A percentile compares a stretch with the other conserved stretches of the same genome.
These are phyloP conservation scores for Astrephomene gubernaculifera DNA, from an alignment of 139 green algal genomes.

Conservation along the genomic window DNA sequence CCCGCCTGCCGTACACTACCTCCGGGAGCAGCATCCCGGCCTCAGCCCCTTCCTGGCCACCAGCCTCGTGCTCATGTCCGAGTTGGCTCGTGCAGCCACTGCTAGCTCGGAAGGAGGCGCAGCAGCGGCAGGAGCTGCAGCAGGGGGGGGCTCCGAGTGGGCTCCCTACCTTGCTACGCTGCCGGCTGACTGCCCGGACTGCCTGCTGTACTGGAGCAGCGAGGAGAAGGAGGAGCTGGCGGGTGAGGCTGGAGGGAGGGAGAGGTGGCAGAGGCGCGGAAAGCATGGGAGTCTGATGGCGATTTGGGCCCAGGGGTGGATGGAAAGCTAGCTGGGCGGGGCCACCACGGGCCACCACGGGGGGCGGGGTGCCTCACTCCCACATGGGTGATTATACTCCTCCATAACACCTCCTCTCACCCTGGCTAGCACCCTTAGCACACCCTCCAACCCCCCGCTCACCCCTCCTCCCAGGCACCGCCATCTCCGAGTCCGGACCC, in stretches of 20 bases:
- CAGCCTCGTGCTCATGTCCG: constrained; percentile 62
- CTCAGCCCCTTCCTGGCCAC: constrained; percentile 62
- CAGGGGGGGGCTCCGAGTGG: constrained; percentile 32
- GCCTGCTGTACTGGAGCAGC: constrained; percentile 56
- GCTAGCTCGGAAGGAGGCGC: too few species aligned
- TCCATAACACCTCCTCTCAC: too few species aligned
- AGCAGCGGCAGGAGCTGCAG: too few species aligned
- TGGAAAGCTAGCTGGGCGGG: too few species aligned
- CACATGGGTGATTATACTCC: too few species aligned
- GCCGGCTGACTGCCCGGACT: constrained; percentile 43
- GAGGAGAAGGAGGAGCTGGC: constrained; percentile 52
- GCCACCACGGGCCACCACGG: too few species aligned
- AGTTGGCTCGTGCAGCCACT: constrained; percentile 52
- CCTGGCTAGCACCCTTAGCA: too few species aligned
- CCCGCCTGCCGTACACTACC: constrained; percentile 8
- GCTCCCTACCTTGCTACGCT: constrained; percentile 45
- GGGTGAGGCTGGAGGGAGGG: constrained; percentile 17
- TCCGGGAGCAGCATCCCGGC: constrained; percentile 10
- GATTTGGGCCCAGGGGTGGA: too few species aligned
- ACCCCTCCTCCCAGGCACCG: constrained; percentile 38
- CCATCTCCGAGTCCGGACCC: constrained; percentile 35
- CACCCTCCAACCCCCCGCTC: background rate
- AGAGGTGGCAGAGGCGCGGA: too few species aligned
- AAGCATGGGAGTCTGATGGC: too few species aligned
- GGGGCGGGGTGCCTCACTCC: too few species aligned